Conservation (phyloP, 2,329 filamentous ascomycete species). For the Pseudogymnoascus sp. region DNA sequence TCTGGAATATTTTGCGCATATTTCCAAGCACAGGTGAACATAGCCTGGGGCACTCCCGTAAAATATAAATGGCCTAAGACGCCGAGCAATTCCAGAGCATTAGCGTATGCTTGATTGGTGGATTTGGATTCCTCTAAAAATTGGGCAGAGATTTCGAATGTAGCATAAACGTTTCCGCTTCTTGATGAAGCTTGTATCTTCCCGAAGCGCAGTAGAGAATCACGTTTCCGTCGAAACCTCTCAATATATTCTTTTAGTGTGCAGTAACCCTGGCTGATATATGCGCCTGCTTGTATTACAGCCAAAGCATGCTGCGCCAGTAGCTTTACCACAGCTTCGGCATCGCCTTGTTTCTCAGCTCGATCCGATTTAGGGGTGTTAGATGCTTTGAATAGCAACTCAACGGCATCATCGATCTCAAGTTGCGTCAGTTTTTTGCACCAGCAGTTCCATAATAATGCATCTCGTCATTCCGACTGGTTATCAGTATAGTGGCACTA, state of each 20-base stretch:
- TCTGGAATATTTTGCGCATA: neutral
- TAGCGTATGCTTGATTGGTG: neutral
- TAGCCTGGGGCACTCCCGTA: conserved; percentile 7
- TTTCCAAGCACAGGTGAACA: conserved; percentile 10
- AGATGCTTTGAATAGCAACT: neutral
- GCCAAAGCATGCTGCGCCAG: neutral
- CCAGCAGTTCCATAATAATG: neutral
- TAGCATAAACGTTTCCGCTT: conserved; percentile 17
- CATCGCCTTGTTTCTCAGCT: neutral
- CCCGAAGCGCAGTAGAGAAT: conserved; percentile 6
- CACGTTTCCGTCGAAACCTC: neutral
- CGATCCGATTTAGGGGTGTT: neutral
- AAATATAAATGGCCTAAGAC: conserved; percentile 12
- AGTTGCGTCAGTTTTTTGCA: neutral
- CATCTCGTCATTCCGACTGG: neutral
- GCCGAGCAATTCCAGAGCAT: conserved; percentile 13
- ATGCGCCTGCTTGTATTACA: neutral
- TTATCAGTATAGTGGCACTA: neutral
- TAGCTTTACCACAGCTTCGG: neutral
- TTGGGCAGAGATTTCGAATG: conserved; percentile 16
- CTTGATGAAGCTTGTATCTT: conserved; percentile 12
- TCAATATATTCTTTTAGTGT: neutral
- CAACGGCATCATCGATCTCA: neutral
- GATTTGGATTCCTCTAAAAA: conserved; percentile 8
- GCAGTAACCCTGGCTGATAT: neutral